phyloP scores from a whole-genome alignment of 768 basidiomycete genomes.

The Lentinula sp. region DNA sequence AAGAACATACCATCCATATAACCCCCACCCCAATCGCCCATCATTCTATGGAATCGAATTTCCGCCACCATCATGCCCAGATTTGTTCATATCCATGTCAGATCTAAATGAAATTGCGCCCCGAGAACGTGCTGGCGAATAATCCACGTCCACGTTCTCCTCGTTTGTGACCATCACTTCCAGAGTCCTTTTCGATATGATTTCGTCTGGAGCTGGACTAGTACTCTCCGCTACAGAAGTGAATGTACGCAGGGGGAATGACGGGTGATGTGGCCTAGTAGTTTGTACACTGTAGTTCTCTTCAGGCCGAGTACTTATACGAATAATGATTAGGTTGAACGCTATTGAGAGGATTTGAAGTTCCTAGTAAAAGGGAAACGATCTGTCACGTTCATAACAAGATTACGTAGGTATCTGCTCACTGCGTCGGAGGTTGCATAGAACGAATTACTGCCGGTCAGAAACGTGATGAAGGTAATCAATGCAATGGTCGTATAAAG shows the following conservation, averaged over 20 bases:
- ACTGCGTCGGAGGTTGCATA: conserved; percentile 4
- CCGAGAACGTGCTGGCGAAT: not conserved
- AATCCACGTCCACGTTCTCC: not conserved
- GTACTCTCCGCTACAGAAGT: not conserved
- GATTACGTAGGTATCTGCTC: not conserved
- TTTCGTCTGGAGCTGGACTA: not conserved
- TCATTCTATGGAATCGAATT: not conserved
- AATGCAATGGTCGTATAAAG: conserved; percentile 8
- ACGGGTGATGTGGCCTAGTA: not conserved
- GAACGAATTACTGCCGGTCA: conserved; percentile 7
- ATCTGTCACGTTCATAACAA: not conserved
- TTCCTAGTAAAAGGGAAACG: not conserved
- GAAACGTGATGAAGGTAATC: not conserved
- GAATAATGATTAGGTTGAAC: conserved; percentile 13
- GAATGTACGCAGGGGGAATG: not conserved
- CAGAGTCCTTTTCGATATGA: not conserved
- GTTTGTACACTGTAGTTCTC: not conserved
- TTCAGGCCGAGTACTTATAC: not conserved
- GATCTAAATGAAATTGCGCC: not conserved
- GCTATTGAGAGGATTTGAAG: conserved; percentile 10
- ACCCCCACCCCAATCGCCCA: no score
- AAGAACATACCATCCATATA: not conserved
- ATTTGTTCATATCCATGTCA: not conserved
- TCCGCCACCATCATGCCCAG: not conserved
- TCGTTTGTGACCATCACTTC: not conserved